Evolutionary conservation across 306 rosid genomes (phyloP).

Genomic region (Rosa chinensis): DNA sequence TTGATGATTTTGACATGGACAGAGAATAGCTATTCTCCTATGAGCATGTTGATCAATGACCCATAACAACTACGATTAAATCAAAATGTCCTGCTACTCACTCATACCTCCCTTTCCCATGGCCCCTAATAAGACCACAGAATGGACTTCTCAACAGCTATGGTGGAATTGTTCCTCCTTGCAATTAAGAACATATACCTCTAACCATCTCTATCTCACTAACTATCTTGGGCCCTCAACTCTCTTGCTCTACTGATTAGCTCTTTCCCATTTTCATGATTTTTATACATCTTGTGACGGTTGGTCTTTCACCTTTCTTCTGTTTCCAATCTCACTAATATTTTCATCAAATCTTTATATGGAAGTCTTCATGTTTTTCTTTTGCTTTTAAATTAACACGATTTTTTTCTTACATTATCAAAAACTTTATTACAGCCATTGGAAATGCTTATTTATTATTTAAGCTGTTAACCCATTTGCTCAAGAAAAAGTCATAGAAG

Average conservation of each 20-base stretch:
- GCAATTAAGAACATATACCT: background rate
- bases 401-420: too few species aligned
- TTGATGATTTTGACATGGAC: background rate
- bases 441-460: too few species aligned
- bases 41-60: background rate
- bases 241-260: background rate
- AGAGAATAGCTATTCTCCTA: background rate
- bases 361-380: background rate
- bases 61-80: background rate
- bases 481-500: too few species aligned
- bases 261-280: slow-evolving; percentile 1
- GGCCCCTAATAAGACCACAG: background rate
- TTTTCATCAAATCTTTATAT: background rate
- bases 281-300: background rate
- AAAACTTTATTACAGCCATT: too few species aligned
- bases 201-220: background rate
- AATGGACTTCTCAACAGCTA: background rate
- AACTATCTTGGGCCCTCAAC: background rate
- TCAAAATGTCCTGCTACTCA: background rate
- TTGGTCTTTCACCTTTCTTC: background rate
- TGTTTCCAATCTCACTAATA: background rate
- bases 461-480: too few species aligned
- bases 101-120: background rate
- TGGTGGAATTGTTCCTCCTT: background rate
- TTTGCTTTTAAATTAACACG: too few species aligned